Evolutionary conservation across 2,329 filamentous ascomycete species (phyloP), one percentile per base, ranked within the genome.

Genomic region (Talaromyces sp.): DNA sequence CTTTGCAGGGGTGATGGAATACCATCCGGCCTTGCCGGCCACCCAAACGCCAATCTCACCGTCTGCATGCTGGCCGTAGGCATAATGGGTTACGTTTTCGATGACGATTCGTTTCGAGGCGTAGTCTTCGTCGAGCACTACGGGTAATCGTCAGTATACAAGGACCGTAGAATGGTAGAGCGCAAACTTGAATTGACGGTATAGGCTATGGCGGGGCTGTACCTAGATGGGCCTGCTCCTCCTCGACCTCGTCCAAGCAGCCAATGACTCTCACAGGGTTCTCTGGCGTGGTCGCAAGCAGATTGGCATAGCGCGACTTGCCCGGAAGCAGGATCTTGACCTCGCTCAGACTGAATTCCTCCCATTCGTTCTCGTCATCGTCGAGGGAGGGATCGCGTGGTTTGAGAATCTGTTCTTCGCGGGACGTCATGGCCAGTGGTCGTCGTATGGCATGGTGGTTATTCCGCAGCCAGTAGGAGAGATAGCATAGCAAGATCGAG

Each of bases 1-100:
- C 64, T 78, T 76, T 46, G 80, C 75, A 2, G 86, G 84, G 31
- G 75, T 75, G 53, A 88, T 78, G 57, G 80, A 79, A 68, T 84
- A 87, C 85, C 85, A 88, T 58, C 86, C 86, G 43, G 85, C 83
- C 63, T 80, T 76, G 35, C 86, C 85, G 55, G 83, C 80, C 21
- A 85, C 84, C 85, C 86, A 88, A 50, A 88, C 76, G 24, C 80
- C 79, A 52, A 84, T 76, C 43, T 80, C 80, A 13, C 82, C 82
- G 69, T 86, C 82, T 53, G 81, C 80, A 66, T 83, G 75, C 64
- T 80, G 78, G 19, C 78, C 79, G 65, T 80, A 81, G 53, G 78
- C 78, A 67, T 77, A 81, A 56, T 78, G 77, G 31, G 76, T 80
- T 38, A 81, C 77, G 64, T 80, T 77, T 41, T 79, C 75, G 61